Percentiles rank a stretch among this genome's conserved stretches.
Evolutionary conservation across 805 yeast genomes (phyloP).

Genomic region (Yarrowia osloensis): DNA sequence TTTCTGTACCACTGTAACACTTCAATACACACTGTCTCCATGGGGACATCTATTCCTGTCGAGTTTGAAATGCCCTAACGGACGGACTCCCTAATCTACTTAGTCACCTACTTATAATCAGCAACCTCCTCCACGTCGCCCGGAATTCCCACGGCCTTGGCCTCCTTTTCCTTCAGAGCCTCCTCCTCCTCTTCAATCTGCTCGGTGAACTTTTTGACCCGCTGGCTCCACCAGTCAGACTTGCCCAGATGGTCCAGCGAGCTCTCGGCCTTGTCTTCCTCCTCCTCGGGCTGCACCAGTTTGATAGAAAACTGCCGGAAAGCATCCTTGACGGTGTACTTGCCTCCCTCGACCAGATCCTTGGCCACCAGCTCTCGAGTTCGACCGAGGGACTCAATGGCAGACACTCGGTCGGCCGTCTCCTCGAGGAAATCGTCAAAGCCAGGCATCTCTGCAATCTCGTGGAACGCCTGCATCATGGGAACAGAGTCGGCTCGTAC

Average conservation of each 20-base stretch:
- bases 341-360: constrained; percentile 53
- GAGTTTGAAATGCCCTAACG: neutral
- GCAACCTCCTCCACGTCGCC: neutral
- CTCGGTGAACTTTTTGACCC: constrained; percentile 33
- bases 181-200: constrained; percentile 10
- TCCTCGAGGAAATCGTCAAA: constrained; percentile 67
- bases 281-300: constrained; percentile 34
- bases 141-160: neutral
- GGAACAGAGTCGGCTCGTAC: constrained; percentile 83
- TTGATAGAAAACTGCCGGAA: constrained; percentile 1
- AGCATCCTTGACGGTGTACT: constrained; percentile 35
- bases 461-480: constrained; percentile 87
- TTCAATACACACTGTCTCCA: no score
- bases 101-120: neutral
- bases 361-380: constrained; percentile 75
- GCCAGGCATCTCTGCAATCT: constrained; percentile 69
- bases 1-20: no score
- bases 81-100: neutral
- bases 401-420: constrained; percentile 67
- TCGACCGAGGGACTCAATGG: constrained; percentile 74
- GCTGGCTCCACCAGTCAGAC: constrained; percentile 35
- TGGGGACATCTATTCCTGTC: no score
- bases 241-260: constrained; percentile 33
- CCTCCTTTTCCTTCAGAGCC: constrained; percentile 6
- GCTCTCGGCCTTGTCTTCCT: constrained; percentile 37